phyloP scores from a whole-genome alignment of 2,329 filamentous ascomycete genomes.

The Fusarium sp. region DNA sequence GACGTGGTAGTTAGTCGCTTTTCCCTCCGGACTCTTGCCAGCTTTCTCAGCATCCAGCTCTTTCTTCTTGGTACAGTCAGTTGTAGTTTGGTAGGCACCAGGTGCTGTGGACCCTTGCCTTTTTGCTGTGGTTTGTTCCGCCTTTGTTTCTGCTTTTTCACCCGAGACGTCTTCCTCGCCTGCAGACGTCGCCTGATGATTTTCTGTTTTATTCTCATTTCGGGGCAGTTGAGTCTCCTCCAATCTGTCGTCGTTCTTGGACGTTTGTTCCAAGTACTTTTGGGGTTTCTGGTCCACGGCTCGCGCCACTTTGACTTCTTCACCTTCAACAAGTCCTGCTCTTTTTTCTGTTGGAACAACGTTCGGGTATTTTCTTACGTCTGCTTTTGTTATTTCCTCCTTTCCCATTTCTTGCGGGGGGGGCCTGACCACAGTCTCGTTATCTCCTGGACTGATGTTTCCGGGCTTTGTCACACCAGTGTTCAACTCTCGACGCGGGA shows the following conservation, averaged over 20 bases:
- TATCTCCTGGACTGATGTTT: conserved; percentile 11
- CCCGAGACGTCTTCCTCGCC: conserved; percentile 8
- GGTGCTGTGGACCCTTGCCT: conserved; percentile 46
- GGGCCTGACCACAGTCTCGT: conserved; percentile 15
- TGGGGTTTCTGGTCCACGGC: conserved; percentile 9
- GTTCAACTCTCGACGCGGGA: background rate
- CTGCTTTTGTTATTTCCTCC: background rate
- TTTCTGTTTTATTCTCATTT: conserved; percentile 15
- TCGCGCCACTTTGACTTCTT: conserved; percentile 28
- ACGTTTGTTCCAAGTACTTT: conserved; percentile 7
- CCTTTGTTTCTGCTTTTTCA: conserved; percentile 24
- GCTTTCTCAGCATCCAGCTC: background rate
- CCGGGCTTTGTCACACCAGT: conserved; percentile 1
- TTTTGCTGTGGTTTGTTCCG: conserved; percentile 29
- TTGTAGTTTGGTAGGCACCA: conserved; percentile 36
- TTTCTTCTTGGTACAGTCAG: conserved; percentile 16
- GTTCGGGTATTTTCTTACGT: background rate
- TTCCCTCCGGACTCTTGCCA: background rate
- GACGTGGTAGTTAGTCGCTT: background rate
- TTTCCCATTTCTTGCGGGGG: background rate
- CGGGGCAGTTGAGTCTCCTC: conserved; percentile 10
- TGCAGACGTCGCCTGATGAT: conserved; percentile 4
- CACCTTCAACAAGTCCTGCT: background rate
- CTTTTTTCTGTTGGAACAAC: conserved; percentile 2
- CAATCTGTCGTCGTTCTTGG: conserved; percentile 13